phyloP scores from a whole-genome alignment of 2,329 filamentous ascomycete genomes.

The Rhynchosporium agropyri region DNA sequence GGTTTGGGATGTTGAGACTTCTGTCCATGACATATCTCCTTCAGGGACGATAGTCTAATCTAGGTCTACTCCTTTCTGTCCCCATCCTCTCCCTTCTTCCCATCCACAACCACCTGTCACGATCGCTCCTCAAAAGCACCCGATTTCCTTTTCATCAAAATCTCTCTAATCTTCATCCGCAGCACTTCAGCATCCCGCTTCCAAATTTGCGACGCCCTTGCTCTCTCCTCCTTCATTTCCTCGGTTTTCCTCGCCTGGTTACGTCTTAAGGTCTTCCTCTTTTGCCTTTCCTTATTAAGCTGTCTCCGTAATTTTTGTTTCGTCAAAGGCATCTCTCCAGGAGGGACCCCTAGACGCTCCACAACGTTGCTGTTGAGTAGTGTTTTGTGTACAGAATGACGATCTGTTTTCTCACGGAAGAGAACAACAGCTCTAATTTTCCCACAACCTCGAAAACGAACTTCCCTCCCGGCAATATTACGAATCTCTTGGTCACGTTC shows the following conservation, averaged over 20 bases:
- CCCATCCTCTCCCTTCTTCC: too few species aligned
- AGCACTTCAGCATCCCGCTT: too few species aligned
- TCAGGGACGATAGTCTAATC: too few species aligned
- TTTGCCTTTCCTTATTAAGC: not conserved
- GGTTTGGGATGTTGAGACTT: too few species aligned
- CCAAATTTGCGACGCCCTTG: too few species aligned
- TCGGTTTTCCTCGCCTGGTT: not conserved
- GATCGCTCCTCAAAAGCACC: too few species aligned
- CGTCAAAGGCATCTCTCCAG: too few species aligned
- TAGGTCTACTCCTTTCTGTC: too few species aligned
- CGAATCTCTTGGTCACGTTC: constrained; percentile 27
- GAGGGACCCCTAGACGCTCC: not conserved
- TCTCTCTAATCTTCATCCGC: too few species aligned
- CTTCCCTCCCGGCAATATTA: constrained; percentile 9
- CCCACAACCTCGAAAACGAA: constrained; percentile 31
- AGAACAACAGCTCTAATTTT: constrained; percentile 32
- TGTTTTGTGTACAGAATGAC: not conserved
- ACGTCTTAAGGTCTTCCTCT: not conserved
- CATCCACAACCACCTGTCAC: too few species aligned
- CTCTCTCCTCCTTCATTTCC: not conserved
- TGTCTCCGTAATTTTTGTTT: not conserved
- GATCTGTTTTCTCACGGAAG: not conserved
- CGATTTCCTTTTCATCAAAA: too few species aligned
- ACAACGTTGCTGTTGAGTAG: not conserved
- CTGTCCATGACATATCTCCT: too few species aligned